Percentiles rank a stretch among this genome's conserved stretches.
These are phyloP conservation scores for Flaveria robusta DNA, from an alignment of 129 eudicot genomes.

Conservation along the genomic window DNA sequence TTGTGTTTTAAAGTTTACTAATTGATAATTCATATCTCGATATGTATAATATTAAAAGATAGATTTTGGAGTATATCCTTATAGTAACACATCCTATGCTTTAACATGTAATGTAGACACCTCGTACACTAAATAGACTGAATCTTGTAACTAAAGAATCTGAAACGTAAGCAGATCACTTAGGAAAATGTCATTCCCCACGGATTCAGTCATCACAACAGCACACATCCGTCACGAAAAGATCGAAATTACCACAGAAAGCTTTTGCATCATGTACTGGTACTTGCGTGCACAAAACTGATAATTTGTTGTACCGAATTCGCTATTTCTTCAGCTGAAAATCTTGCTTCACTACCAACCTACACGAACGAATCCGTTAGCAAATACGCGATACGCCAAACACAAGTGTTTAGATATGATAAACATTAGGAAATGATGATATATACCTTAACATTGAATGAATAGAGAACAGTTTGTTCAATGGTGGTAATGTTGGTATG, in stretches of 20 bases:
- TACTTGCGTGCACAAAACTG: conserved; percentile 72
- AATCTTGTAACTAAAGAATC: conserved; percentile 24
- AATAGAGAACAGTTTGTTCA: conserved; percentile 94
- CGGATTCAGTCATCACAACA: background rate
- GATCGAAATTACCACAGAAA: background rate
- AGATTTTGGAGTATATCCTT: conserved; percentile 25
- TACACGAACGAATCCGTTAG: conserved; percentile 25
- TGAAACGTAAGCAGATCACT: conserved; percentile 4
- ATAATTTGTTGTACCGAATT: conserved; percentile 77
- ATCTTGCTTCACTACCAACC: conserved; percentile 72
- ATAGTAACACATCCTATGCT: conserved; percentile 13
- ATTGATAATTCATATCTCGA: conserved; percentile 11
- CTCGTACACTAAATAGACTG: conserved; percentile 20
- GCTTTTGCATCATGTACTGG: conserved; percentile 26
- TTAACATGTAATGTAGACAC: conserved; percentile 17
- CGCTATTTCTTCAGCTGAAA: conserved; percentile 80
- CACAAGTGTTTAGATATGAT: background rate
- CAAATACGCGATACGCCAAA: background rate
- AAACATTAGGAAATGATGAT: background rate
- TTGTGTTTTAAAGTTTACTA: too few species aligned
- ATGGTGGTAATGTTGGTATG: conserved; percentile 92
- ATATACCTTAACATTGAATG: conserved; percentile 88
- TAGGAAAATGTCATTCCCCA: background rate
- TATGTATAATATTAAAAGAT: conserved; percentile 21
- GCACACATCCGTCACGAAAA: background rate